Base-by-base conservation (phyloP, 176 grass and related monocot genomes). In the Carex kokanica region DNA sequence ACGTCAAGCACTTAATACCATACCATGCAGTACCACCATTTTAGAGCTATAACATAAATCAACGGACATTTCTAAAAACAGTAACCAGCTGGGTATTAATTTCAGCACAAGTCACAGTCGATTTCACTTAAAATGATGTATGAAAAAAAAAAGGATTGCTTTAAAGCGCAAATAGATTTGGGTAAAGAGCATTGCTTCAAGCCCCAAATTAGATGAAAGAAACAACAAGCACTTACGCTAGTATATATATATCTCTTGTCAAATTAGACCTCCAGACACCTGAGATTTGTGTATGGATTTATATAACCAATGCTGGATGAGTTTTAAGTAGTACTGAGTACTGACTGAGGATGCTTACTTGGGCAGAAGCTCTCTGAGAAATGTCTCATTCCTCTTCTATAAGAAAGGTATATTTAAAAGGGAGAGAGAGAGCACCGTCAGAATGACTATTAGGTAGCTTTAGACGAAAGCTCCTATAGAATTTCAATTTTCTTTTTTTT, bases 361-460 rank as follows among this genome's bases (percentile, higher is more conserved):
- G 17, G 49, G 55, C 8, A 60, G 55, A 15, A 60, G 32, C 52
- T 59, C 52, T 59, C 11, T 14, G 31, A 81, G 78, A 81, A 81
- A 81, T 81, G 78, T 81, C 71, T 59, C 51, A 55, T 79, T 8
- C 78, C 57, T 81, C 55, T 63, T 81, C 57, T 81, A 21, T 45
- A 81, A 81, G 78, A 81, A 81, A 81, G 59, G 55, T 18, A 45
- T 81, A 64, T 81, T 60, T 38, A 12, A 80, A 8, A 60, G 41
- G 27, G 25, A 79, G 23, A 52, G 52, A 79, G 23, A 60, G 52
- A 34, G 53, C 77, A 36, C 21, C 23, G 45, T n/a, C n/a, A 78
- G 18, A 54, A 79, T 38, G 6, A 38, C 15, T 68, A 36, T 12
- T 69, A 5, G 65, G 21, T 41, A 69, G 64, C 67, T 71, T 45